Conservation (phyloP, 306 rosid genomes). For the Alnus rubra region DNA sequence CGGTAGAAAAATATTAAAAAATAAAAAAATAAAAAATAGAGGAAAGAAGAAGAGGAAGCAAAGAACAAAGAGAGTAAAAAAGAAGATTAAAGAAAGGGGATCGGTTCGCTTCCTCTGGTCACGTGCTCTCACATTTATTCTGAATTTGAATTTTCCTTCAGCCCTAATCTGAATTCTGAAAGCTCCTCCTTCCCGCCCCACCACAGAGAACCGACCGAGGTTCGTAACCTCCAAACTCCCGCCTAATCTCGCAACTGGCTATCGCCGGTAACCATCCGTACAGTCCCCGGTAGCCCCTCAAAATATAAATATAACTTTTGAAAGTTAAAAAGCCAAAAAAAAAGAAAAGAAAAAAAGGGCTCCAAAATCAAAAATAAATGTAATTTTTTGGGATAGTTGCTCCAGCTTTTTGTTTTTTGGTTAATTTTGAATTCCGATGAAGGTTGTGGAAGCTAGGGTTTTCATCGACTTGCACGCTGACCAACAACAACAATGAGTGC, state of each 20-base stretch:
- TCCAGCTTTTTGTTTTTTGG: neutral
- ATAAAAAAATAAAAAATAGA: neutral
- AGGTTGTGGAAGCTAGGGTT: constrained; percentile 35
- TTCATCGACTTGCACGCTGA: neutral
- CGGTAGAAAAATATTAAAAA: neutral
- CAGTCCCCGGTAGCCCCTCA: neutral
- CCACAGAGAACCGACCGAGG: neutral
- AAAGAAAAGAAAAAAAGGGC: neutral
- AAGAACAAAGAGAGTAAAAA: neutral
- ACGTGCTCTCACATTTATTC: neutral
- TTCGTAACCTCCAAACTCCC: constrained; percentile 23
- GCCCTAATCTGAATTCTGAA: neutral
- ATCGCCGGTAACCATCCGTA: constrained; percentile 13
- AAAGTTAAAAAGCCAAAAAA: neutral
- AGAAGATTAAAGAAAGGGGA: neutral
- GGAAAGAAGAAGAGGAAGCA: too few species aligned
- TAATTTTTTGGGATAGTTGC: neutral
- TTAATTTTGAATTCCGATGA: constrained; percentile 21
- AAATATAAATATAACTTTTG: neutral
- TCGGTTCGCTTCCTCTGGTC: neutral
- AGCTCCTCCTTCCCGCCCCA: neutral
- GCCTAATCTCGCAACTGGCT: constrained; percentile 32
- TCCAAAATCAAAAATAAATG: neutral
- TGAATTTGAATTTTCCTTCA: neutral
- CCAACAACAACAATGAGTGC: constrained; percentile 63